These are phyloP conservation scores for Taxawa tesnikishii DNA, from an alignment of 2,329 filamentous ascomycete genomes.

Conservation along the genomic window DNA sequence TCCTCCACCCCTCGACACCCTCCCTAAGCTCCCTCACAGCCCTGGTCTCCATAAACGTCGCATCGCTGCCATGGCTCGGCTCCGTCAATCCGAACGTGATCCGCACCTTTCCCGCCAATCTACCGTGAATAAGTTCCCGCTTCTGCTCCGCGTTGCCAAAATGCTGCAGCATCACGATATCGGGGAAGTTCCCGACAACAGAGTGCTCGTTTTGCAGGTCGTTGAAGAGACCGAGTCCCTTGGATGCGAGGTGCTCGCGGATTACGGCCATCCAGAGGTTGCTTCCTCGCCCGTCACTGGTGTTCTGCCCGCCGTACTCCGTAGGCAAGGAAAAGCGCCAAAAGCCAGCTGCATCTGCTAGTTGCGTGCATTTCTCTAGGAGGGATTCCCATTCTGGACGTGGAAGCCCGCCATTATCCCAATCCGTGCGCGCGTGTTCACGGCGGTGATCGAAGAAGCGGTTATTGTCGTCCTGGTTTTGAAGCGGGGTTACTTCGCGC, in stretches of 20 bases:
- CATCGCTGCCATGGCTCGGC: slow-evolving; percentile 49
- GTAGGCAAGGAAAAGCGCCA: slow-evolving; percentile 46
- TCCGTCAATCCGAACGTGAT: slow-evolving; percentile 53
- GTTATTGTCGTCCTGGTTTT: slow-evolving; percentile 45
- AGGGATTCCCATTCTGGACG: slow-evolving; percentile 47
- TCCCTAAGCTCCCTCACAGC: slow-evolving; percentile 32
- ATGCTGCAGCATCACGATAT: slow-evolving; percentile 49
- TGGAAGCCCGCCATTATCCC: slow-evolving; percentile 45
- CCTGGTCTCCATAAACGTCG: slow-evolving; percentile 48
- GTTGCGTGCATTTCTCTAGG: slow-evolving; percentile 32
- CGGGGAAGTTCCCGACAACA: slow-evolving; percentile 51
- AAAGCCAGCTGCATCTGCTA: slow-evolving; percentile 49
- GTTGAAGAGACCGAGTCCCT: slow-evolving; percentile 49
- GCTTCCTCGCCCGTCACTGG: slow-evolving; percentile 27
- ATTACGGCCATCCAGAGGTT: slow-evolving; percentile 55
- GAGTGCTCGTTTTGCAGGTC: slow-evolving; percentile 53
- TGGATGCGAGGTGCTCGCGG: slow-evolving; percentile 45
- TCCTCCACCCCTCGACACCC: slow-evolving; percentile 36
- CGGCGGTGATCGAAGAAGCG: slow-evolving; percentile 55
- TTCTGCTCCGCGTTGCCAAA: slow-evolving; percentile 46
- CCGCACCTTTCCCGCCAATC: slow-evolving; percentile 40
- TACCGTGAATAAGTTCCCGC: slow-evolving; percentile 38
- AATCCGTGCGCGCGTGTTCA: slow-evolving; percentile 50
- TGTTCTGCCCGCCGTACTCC: slow-evolving; percentile 42
- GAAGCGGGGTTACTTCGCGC: slow-evolving; percentile 39